phyloP scores from a whole-genome alignment of 169 alveolate species.

The Toxoplasma gondii region DNA sequence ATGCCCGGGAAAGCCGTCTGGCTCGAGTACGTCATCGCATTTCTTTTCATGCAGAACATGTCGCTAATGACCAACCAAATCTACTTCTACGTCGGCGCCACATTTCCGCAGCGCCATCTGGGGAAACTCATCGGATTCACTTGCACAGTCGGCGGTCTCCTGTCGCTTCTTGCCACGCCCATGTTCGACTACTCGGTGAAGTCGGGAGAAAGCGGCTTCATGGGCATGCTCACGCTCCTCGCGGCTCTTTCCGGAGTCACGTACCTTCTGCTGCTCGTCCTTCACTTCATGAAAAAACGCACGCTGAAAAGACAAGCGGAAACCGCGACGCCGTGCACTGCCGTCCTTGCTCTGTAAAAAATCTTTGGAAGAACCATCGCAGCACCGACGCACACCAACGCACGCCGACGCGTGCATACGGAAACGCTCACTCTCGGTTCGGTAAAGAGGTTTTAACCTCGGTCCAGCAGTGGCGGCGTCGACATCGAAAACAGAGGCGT shows the following conservation, averaged over 20 bases:
- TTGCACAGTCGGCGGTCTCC: constrained; percentile 41
- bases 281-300: constrained; percentile 9
- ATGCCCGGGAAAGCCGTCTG: not conserved
- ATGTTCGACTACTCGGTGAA: constrained; percentile 41
- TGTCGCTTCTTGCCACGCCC: constrained; percentile 46
- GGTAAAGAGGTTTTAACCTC: not conserved
- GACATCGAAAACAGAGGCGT: too few species aligned
- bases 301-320: not conserved
- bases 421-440: not conserved
- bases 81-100: constrained; percentile 17
- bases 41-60: not conserved
- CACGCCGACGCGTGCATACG: too few species aligned
- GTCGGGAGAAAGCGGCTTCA: not conserved
- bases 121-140: constrained; percentile 52
- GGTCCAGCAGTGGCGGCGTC: too few species aligned
- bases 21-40: constrained; percentile 12
- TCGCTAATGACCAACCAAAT: constrained; percentile 45
- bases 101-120: constrained; percentile 31
- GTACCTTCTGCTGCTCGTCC: not conserved
- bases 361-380: not conserved
- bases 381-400: not conserved
- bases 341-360: not conserved
- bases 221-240: constrained; percentile 21
- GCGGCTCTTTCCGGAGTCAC: not conserved
- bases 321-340: not conserved